Conservation (phyloP, 352 stramenopile genomes). For the Bremia lactucae region DNA sequence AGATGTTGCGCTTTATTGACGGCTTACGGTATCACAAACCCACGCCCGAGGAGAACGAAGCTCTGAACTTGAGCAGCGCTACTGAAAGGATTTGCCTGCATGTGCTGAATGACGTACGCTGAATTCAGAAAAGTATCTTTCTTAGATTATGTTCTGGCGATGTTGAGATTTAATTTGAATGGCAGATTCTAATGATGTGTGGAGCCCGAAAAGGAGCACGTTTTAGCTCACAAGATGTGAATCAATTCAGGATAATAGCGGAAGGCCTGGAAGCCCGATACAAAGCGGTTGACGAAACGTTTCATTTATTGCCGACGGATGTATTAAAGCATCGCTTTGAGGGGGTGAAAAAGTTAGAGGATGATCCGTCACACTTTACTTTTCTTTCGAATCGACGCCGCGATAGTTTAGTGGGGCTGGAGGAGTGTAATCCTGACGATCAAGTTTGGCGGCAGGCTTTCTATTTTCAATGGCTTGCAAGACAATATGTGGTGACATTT, state of each 20-base stretch:
- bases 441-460: constrained; percentile 41
- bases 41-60: constrained; percentile 49
- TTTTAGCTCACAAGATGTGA: constrained; percentile 67
- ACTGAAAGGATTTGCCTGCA: constrained; percentile 70
- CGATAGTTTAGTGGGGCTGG: constrained; percentile 20
- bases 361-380: constrained; percentile 36
- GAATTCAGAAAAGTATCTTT: too few relatives aligned
- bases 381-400: constrained; percentile 20
- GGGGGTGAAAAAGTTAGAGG: constrained; percentile 45
- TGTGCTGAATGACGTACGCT: constrained; percentile 57
- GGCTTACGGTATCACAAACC: constrained; percentile 78
- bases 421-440: constrained; percentile 13
- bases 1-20: constrained; percentile 79
- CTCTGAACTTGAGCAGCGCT: constrained; percentile 62
- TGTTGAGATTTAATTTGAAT: too few relatives aligned
- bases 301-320: constrained; percentile 42
- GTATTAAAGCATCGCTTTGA: constrained; percentile 57
- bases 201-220: constrained; percentile 68
- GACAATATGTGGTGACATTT: constrained; percentile 56
- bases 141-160: too few relatives aligned
- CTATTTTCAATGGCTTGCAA: constrained; percentile 59
- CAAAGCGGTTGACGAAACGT: constrained; percentile 37
- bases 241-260: constrained; percentile 34
- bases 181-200: constrained; percentile 65
- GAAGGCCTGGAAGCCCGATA: constrained; percentile 44